A percentile compares a stretch with the other conserved stretches of the same genome.
Evolutionary conservation across 2,329 filamentous ascomycete species (phyloP).

Genomic region (Stenocarpella maydis): DNA sequence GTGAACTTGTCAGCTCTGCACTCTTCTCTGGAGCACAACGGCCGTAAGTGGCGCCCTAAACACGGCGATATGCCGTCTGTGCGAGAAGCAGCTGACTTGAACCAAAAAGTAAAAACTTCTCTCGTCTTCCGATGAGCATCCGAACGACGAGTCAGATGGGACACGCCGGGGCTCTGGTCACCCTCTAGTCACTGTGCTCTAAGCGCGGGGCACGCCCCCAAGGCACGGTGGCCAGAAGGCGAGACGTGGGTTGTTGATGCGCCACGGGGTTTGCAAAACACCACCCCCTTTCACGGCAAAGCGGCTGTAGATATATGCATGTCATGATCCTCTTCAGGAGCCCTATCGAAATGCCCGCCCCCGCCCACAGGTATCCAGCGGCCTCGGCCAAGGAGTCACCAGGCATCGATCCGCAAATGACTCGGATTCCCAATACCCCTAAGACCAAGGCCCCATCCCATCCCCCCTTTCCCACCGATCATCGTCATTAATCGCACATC

Average conservation of each 20-base stretch:
- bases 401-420: slow-evolving; percentile 1
- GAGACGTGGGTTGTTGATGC: background rate
- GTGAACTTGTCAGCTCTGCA: background rate
- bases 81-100: background rate
- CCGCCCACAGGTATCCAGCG: background rate
- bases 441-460: background rate
- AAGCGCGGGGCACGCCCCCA: background rate
- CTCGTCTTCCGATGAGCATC: background rate
- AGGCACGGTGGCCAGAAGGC: background rate
- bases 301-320: background rate
- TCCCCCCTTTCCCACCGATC: background rate
- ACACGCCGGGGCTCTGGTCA: background rate
- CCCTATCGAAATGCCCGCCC: background rate
- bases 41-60: background rate
- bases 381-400: background rate
- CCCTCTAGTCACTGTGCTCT: background rate
- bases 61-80: background rate
- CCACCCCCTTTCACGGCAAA: background rate
- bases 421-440: background rate
- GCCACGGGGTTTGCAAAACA: background rate
- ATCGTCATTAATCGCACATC: slow-evolving; percentile 13
- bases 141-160: background rate
- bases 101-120: background rate
- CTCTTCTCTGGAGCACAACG: background rate
- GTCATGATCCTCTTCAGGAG: background rate